phyloP scores from a whole-genome alignment of 2,329 filamentous ascomycete species.

The Cyphellophora attinorum region DNA sequence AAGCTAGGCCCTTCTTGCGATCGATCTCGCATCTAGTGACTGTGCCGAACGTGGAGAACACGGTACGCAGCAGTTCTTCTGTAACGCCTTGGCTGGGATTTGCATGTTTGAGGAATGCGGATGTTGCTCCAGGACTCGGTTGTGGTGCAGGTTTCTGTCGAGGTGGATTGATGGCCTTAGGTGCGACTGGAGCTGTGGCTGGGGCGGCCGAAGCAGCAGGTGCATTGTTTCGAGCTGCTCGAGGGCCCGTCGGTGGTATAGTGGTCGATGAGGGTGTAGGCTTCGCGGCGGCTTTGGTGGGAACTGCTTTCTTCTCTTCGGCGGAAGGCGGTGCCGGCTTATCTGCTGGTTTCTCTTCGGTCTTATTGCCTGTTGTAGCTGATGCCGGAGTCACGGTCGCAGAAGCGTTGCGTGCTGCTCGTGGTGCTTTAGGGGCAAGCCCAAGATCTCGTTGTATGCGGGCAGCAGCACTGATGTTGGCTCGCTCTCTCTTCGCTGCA shows the following conservation, averaged over 20 bases:
- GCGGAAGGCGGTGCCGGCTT: no score
- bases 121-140: slow-evolving; percentile 43
- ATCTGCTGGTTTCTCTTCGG: slow-evolving; percentile 22
- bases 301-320: slow-evolving; percentile 16
- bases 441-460: slow-evolving; percentile 54
- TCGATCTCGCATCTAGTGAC: slow-evolving; percentile 82
- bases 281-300: slow-evolving; percentile 4
- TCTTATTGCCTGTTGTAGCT: slow-evolving; percentile 10
- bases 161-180: slow-evolving; percentile 6
- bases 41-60: slow-evolving; percentile 63
- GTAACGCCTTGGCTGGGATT: slow-evolving; percentile 89
- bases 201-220: slow-evolving; percentile 6
- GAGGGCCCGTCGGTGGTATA: slow-evolving; percentile 16
- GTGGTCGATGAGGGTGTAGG: slow-evolving; percentile 17
- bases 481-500: slow-evolving; percentile 45
- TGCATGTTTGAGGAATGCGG: slow-evolving; percentile 70
- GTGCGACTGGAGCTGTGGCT: slow-evolving; percentile 1
- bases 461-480: slow-evolving; percentile 38
- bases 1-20: slow-evolving; percentile 88
- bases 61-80: slow-evolving; percentile 65
- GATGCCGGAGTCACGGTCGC: slow-evolving; percentile 20
- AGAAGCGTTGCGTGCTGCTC: slow-evolving; percentile 15
- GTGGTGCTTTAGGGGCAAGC: slow-evolving; percentile 22
- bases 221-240: slow-evolving; percentile 11
- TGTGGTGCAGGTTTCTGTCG: slow-evolving; percentile 21